A percentile compares a stretch with the other conserved stretches of the same genome.
Conservation (phyloP, 352 stramenopile species). For the Pythium brachiatum region DNA sequence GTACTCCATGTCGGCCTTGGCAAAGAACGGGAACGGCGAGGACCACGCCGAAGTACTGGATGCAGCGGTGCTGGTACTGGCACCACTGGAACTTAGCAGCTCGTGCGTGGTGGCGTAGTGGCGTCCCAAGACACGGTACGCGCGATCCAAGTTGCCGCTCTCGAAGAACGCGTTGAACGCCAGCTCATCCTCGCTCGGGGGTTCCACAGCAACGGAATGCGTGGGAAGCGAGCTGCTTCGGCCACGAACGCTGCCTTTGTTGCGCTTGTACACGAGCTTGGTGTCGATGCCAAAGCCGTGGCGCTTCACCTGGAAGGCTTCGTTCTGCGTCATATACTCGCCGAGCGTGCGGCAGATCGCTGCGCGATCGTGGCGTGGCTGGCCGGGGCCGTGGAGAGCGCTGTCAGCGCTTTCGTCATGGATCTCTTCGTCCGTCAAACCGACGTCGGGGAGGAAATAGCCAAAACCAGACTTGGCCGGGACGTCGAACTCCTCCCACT, state of each 20-base stretch:
- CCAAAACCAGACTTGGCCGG: slow-evolving; percentile 55
- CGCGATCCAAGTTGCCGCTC: slow-evolving; percentile 73
- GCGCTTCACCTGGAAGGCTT: slow-evolving; percentile 53
- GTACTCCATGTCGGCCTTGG: slow-evolving; percentile 61
- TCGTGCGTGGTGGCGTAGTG: slow-evolving; percentile 52
- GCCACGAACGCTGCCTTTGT: slow-evolving; percentile 27
- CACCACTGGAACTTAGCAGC: slow-evolving; percentile 18
- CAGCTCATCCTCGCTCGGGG: slow-evolving; percentile 33
- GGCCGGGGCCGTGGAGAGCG: neutral
- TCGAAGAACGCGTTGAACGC: slow-evolving; percentile 69
- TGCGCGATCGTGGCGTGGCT: slow-evolving; percentile 19
- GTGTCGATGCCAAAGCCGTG: slow-evolving; percentile 59
- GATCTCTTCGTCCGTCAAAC: slow-evolving; percentile 35
- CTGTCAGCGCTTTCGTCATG: slow-evolving; percentile 16
- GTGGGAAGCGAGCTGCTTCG: neutral
- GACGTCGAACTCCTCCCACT: slow-evolving; percentile 67
- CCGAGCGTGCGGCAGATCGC: slow-evolving; percentile 43
- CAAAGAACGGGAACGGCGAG: slow-evolving; percentile 53
- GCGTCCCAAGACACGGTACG: slow-evolving; percentile 54
- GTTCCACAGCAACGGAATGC: neutral
- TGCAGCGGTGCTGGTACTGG: neutral
- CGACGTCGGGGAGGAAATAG: slow-evolving; percentile 50
- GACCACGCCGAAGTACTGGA: slow-evolving; percentile 4
- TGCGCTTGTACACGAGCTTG: slow-evolving; percentile 64
- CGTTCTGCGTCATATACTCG: slow-evolving; percentile 75